Evolutionary conservation across 2,329 filamentous ascomycete genomes (phyloP), one percentile per base, ranked within the genome.

Genomic region (Penicillium sp.): DNA sequence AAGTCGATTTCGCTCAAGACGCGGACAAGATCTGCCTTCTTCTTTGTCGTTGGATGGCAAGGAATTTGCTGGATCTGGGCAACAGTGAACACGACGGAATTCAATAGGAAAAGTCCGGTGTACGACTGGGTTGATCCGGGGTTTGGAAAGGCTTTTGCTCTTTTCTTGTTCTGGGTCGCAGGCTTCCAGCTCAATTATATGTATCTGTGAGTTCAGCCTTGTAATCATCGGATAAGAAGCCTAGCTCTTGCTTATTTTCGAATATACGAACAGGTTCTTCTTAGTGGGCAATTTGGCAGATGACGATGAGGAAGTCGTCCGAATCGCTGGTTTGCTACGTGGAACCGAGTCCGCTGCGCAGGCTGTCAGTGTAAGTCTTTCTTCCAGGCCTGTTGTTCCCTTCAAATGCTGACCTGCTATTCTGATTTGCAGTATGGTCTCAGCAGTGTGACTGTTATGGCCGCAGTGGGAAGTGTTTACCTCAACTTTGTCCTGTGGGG

Each of bases 111-210:
- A 0, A 75, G 78, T 19, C 88, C 88, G 0, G 83, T 80, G 0
- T 88, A 85, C 63, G 89, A 92, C 70, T 92, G 89, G 89, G 66
- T 69, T 0, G 81, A 81, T 60, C 60, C 75, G 0, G 87, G 86
- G 0, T 92, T 92, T 54, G 88, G 88, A 0, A 78, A 80, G 39
- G 86, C 81, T 0, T 92, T 91, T 63, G 84, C 81, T 0, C 78
- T 90, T 19, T 91, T 88, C 70, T 67, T 92, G 6, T 84, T 92
- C 63, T 80, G 89, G 63, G 85, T 86, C 0, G 74, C 84, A 11
- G 84, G 86, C 0, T 91, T 91, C 64, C 88, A 91, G 72, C 63
- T 90, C 8, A 91, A 91, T 70, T 92, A 92, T 68, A 79, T 91
- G 62, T 91, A 86, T 69, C 72, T 91, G 79, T 87, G 67, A 72